A percentile compares a stretch with the other conserved stretches of the same genome.
These are phyloP conservation scores for Filosporella fistucella DNA, from an alignment of 495 filamentous ascomycete species.

Conservation along the genomic window DNA sequence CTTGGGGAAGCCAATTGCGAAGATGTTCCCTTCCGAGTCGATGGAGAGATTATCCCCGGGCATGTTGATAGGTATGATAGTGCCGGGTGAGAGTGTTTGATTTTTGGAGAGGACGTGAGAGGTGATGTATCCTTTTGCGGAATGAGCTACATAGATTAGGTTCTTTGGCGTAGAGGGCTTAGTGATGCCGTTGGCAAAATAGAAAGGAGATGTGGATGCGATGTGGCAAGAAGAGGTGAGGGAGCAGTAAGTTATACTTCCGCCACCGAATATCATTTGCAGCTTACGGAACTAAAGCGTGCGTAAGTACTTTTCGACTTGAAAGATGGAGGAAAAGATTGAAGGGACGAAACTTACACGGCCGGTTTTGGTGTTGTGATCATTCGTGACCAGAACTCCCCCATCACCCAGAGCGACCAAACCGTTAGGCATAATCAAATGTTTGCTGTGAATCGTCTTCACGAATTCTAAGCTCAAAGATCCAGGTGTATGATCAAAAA, in stretches of 20 bases:
- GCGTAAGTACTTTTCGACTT: not conserved
- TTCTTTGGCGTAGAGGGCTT: constrained; percentile 12
- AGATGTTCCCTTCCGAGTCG: constrained; percentile 30
- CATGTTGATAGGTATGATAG: constrained; percentile 22
- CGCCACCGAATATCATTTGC: constrained; percentile 7
- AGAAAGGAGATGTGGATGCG: constrained; percentile 15
- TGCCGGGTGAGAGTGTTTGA: constrained; percentile 15
- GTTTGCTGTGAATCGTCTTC: constrained; percentile 24
- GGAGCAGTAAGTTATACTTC: constrained; percentile 22
- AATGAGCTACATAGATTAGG: constrained; percentile 27
- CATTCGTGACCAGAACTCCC: constrained; percentile 27
- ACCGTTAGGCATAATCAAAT: constrained; percentile 27
- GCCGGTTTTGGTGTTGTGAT: constrained; percentile 26
- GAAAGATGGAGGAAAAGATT: not conserved
- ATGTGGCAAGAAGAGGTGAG: constrained; percentile 6
- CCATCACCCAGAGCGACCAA: constrained; percentile 23
- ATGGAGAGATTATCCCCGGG: constrained; percentile 31
- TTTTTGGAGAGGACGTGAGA: constrained; percentile 18
- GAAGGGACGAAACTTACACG: constrained; percentile 11
- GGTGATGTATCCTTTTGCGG: constrained; percentile 16
- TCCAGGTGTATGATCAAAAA: constrained; percentile 21
- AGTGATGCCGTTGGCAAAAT: constrained; percentile 30
- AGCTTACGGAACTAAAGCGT: not conserved
- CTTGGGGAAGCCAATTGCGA: constrained; percentile 27
- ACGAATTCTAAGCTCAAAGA: constrained; percentile 21